Conservation (phyloP, 257 asterid genomes). For the Rhazya stricta region DNA sequence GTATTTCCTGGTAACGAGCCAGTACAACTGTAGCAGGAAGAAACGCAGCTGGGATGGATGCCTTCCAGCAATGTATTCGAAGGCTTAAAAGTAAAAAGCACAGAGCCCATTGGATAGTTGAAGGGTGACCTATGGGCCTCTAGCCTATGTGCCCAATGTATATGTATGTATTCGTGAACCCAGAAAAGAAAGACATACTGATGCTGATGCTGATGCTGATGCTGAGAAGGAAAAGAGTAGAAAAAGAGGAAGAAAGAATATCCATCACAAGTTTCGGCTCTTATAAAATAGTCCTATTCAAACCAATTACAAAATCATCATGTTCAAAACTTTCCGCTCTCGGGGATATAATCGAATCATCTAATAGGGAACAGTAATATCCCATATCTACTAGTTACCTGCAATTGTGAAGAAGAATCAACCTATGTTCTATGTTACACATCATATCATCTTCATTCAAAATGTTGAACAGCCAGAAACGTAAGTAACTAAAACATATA, state of each 20-base stretch:
- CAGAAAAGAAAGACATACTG: too few relatives aligned
- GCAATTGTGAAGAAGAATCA: background rate
- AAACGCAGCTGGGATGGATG: background rate
- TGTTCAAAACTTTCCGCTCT: background rate
- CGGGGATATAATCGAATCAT: background rate
- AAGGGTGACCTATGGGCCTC: too few relatives aligned
- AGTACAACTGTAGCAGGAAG: background rate
- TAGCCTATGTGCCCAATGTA: too few relatives aligned
- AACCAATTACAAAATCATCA: background rate
- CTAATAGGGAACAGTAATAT: background rate
- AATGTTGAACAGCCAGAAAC: background rate
- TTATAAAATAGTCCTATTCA: background rate
- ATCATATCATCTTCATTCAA: background rate
- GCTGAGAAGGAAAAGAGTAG: too few relatives aligned
- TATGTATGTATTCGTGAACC: too few relatives aligned
- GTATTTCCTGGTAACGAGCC: too few relatives aligned
- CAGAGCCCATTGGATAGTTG: too few relatives aligned
- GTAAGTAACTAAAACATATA: background rate
- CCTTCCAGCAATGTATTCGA: too few relatives aligned
- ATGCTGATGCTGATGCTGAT: too few relatives aligned
- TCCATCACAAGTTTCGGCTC: background rate
- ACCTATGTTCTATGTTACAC: slow-evolving; percentile 1
- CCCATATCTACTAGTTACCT: background rate
- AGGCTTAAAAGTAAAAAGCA: too few relatives aligned
- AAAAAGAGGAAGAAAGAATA: too few relatives aligned